Base-by-base conservation (phyloP, 257 asterid genomes). In the Nicotiana noctiflora region DNA sequence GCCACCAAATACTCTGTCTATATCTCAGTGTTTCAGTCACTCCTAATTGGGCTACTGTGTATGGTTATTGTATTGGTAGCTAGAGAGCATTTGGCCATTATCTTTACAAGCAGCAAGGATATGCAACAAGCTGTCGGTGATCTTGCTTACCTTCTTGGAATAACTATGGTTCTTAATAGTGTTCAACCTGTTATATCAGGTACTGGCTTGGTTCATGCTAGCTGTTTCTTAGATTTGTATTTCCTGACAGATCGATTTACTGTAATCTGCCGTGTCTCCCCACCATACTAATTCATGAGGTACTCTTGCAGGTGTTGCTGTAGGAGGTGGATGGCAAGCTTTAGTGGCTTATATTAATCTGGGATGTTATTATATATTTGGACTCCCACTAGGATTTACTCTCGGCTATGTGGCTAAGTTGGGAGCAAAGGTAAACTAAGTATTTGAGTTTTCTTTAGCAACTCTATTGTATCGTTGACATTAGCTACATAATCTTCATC, bases 301-400 rank as follows among this genome's bases (percentile, higher is more conserved):
- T 34, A 34, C 55, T 67, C 60, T 55, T 79, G 88, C 84, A 91
- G 98, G 97, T 55, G 96, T 91, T 74, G 97, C 96, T 0, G 90
- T 93, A 14, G 96, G 96, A 81, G 93, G 96, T 49, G 97, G 97
- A 62, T 93, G 98, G 98, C 98, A 92, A 87, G 91, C 90, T 78
- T 79, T 90, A 12, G 98, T 93, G 59, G 98, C 97, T 34, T 90
- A 88, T 75, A 93, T 93, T 65, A 93, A 93, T 88, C 86, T 93
- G 91, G 98, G 81, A 34, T 84, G 89, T 46, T 93, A 93, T 76
- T 92, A 93, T 64, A 76, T 90, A 52, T 88, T 91, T 63, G 97
- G 97, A 75, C 84, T 93, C 46, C 97, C 95, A 29, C 79, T 93
- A 1, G 98, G 98, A 25, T 88, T 66, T 74, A 5, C 89, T 82